These are phyloP conservation scores for Choiromyces venosus DNA, from an alignment of 495 filamentous ascomycete genomes.

Conservation along the genomic window DNA sequence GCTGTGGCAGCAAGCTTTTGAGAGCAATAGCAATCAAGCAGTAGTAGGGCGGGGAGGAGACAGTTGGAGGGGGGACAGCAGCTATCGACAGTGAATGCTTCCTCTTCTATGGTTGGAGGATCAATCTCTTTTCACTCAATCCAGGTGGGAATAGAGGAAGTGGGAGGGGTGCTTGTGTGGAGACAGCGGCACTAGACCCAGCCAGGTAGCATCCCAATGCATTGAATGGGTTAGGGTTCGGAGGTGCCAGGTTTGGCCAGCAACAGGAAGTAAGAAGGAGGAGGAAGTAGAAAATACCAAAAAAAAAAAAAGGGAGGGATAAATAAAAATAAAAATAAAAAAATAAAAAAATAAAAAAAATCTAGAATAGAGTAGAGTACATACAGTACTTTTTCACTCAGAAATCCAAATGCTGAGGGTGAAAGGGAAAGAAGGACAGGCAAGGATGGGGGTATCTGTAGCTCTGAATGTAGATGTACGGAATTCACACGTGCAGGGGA, in stretches of 20 bases:
- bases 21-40: neutral
- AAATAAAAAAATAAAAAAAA: neutral
- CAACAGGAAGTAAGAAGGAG: neutral
- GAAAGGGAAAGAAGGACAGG: neutral
- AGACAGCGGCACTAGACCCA: slow-evolving; percentile 32
- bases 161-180: slow-evolving; percentile 28
- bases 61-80: neutral
- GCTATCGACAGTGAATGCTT: slow-evolving; percentile 21
- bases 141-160: slow-evolving; percentile 12
- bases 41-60: slow-evolving; percentile 1
- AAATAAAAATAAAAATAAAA: neutral
- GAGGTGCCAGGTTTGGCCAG: slow-evolving; percentile 17
- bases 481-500: slow-evolving; percentile 35
- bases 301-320: neutral
- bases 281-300: neutral
- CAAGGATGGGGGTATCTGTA: slow-evolving; percentile 4
- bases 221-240: slow-evolving; percentile 36
- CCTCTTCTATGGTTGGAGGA: slow-evolving; percentile 27
- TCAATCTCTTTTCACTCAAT: slow-evolving; percentile 20
- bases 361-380: slow-evolving; percentile 5
- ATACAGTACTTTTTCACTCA: slow-evolving; percentile 15
- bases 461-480: slow-evolving; percentile 32
- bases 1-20: slow-evolving; percentile 10
- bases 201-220: slow-evolving; percentile 13
- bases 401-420: neutral